Evolutionary conservation across 108 stramenopile species (phyloP), one percentile per base, ranked within the genome.

Genomic region (Fragilaria crotonensis): DNA sequence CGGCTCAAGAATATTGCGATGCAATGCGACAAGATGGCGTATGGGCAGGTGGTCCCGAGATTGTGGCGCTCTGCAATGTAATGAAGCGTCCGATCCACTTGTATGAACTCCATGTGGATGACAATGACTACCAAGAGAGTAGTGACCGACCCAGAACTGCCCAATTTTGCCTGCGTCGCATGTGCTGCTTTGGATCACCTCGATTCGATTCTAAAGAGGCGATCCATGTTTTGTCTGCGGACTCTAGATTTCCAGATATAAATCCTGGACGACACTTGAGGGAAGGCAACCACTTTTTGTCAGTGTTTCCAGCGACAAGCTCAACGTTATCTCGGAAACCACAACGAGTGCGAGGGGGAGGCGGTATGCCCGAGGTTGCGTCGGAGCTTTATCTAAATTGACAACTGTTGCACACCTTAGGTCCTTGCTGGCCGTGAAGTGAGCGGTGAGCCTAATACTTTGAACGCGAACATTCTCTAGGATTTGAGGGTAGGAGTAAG

Each of bases 31-130:
- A 86, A 70, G 90, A 96, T 46, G 76, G 76, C 44, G 83, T 85
- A 46, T 98, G 97, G 97, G 97, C 95, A 31, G 97, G 97, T 23
- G 97, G 97, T n/a, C 95, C 94, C 25, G 97, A 98, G 63, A 94
- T 98, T 62, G 95, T 98, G 28, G 94, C 95, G 19, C 63, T 98
- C 31, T 81, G 83, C 68, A 98, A 98, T 73, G 75, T 79, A 25
- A 70, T 98, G 66, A 62, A 78, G 59, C 70, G 95, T 44, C 97
- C 97, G 3, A 96, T 98, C 57, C 94, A 96, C 71, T 85, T 98
- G 27, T 98, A 92, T 62, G 95, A 93, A 66, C 67, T 93, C 29
- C n/a, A 55, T 17, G 30, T 44, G 25, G 33, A 27, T 17, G 19
- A 25, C 27, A 48, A 45, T 46, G 17, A 33, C 20, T 22, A 52